Evolutionary conservation across 2,329 filamentous ascomycete species (phyloP).

Genomic region (Lecanoromycetidae sp.): DNA sequence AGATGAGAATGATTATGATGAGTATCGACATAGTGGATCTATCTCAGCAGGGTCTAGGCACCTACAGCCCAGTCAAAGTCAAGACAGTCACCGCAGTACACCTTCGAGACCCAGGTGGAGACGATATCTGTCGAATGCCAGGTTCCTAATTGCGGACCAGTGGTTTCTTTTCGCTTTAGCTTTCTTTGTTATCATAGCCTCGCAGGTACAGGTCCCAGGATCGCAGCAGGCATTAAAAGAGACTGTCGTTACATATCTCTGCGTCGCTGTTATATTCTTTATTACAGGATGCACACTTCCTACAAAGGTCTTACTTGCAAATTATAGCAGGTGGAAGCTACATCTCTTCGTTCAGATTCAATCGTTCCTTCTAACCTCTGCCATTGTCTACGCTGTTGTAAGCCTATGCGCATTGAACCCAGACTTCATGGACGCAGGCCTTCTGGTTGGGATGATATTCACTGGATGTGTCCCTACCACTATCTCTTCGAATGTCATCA

Average conservation of each 20-base stretch:
- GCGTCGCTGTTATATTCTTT: slow-evolving; percentile 57
- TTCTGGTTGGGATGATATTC: slow-evolving; percentile 56
- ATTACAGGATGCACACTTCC: slow-evolving; percentile 58
- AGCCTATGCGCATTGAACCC: slow-evolving; percentile 39
- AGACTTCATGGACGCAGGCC: slow-evolving; percentile 47
- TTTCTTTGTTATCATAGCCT: slow-evolving; percentile 40
- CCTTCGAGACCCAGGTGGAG: neutral
- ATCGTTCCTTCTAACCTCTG: slow-evolving; percentile 54
- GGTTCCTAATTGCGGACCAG: slow-evolving; percentile 37
- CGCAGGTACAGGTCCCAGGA: slow-evolving; percentile 44
- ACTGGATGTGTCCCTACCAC: slow-evolving; percentile 59
- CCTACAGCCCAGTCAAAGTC: neutral
- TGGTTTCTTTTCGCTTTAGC: slow-evolving; percentile 55
- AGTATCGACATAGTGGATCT: neutral
- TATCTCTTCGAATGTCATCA: slow-evolving; percentile 61
- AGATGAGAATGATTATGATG: neutral
- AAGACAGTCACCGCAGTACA: neutral
- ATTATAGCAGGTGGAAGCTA: slow-evolving; percentile 54
- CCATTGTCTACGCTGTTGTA: slow-evolving; percentile 46
- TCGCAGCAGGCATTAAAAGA: slow-evolving; percentile 40
- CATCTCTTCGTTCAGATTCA: slow-evolving; percentile 56
- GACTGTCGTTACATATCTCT: slow-evolving; percentile 50
- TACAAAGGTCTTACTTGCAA: slow-evolving; percentile 47
- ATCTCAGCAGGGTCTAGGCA: neutral
- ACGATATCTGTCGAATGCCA: slow-evolving; percentile 1